Base-by-base conservation (phyloP, 202 grass and related monocot species). In the Saccharum hybrid region DNA sequence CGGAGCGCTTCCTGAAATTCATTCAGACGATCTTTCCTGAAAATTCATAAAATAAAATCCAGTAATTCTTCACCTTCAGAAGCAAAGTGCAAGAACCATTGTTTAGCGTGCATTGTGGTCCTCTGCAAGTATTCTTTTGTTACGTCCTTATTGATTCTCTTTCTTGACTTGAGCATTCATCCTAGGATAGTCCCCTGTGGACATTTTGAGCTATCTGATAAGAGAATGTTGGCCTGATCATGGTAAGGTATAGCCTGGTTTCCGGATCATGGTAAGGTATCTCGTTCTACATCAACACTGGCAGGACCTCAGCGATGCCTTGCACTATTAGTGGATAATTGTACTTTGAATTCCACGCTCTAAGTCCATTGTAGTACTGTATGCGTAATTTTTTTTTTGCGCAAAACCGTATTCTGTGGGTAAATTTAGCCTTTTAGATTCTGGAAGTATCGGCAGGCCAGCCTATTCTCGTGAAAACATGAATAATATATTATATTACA, bases 21-120 rank as follows among this genome's bases (percentile, higher is more conserved):
- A 92, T 98, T 71, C 91, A 89, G 68, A 90, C 88, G 0, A 84
- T 95, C 42, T 98, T 98, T 76, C 96, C 96, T 38, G 91, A 87
- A 80, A 97, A 91, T 68, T 82, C 81, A 2, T 97, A 86, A 72
- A 26, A 71, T 26, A 51, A 51, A 51, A 5, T 48, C n/a, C 68
- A 45, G 1, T 43, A 70, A 23, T 71, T 28, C 6, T 7, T 45
- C 11, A 16, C 45, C 40, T 46, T 28, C 23, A 63, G 10, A 23
- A 63, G 23, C 23, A 30, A 63, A 63, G 42, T 31, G 69, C 13
- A 48, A 48, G 6, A 46, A 28, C 10, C 6, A 3, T 45, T 46
- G 42, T 45, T 71, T 22, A 26, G 6, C 6, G 22, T 10, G 16
- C 40, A 43, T 23, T 8, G 39, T 23, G n/a, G 39, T 10, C 38